Percentiles rank a stretch among this genome's conserved stretches.
Evolutionary conservation across 208 protist species (phyloP).

Genomic region (Lotmaria passim): DNA sequence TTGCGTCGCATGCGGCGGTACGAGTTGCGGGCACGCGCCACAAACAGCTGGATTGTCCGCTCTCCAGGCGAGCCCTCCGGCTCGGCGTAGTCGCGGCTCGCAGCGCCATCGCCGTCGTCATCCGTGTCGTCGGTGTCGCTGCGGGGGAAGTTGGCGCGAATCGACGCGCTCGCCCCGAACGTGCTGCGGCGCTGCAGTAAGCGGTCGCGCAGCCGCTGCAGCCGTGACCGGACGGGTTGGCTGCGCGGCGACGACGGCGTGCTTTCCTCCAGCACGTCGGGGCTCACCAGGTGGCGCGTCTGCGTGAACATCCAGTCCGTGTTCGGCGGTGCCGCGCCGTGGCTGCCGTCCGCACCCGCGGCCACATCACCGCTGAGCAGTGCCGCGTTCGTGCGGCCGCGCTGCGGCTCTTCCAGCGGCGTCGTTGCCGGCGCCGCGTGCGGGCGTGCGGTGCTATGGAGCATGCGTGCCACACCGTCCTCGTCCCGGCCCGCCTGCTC

Average conservation of each 20-base stretch:
- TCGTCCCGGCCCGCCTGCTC: neutral
- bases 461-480: neutral
- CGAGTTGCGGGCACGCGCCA: conserved; percentile 25
- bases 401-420: neutral
- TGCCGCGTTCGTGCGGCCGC: too few relatives aligned
- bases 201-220: conserved; percentile 22
- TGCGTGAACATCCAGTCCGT: conserved; percentile 19
- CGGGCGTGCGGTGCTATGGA: neutral
- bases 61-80: conserved; percentile 20
- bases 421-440: neutral
- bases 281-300: conserved; percentile 21
- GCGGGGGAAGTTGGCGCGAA: conserved; percentile 7
- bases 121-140: conserved; percentile 11
- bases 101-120: neutral
- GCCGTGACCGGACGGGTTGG: neutral
- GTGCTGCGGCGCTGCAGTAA: conserved; percentile 8
- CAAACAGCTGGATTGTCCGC: conserved; percentile 23
- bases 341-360: too few relatives aligned
- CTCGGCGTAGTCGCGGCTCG: neutral
- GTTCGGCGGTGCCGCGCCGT: neutral
- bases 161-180: neutral
- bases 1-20: conserved; percentile 12
- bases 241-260: neutral
- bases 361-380: neutral
- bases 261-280: conserved; percentile 18